Base-by-base conservation (phyloP, 1,139 yeast genomes). In the Blastobotrys petasosporus region DNA sequence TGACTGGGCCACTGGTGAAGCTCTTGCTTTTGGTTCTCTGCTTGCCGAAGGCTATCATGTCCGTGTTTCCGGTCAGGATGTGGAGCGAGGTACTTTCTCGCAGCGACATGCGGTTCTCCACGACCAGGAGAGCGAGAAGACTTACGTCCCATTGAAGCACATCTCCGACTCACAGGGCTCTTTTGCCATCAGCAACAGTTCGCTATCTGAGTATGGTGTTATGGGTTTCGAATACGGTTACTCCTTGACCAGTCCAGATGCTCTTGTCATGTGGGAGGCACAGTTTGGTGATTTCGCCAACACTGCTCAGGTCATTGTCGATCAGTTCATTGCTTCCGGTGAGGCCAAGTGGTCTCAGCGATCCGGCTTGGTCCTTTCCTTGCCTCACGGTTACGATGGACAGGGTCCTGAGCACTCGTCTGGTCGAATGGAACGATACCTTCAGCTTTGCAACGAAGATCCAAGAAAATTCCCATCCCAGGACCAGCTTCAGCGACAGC, bases 331-430 rank as follows among this genome's bases (percentile, higher is more conserved):
- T 64, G 87, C 97, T 41, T 88, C 92, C 65, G 98, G 95, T 67
- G 99, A 94, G 74, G 80, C 88, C 58, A 94, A 94, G 73, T 94
- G 99, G 99, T 85, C 86, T 67, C 98, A 94, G 77, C 85, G 99
- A 73, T 85, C 96, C 15, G 99, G 99, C 66, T 68, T 94, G 55
- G 95, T 92, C 42, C 73, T 94, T 60, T 86, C 97, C 4, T 78
- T 94, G 68, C 99, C 99, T 52, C 99, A 94, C 67, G 99, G 99
- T 73, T 94, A 90, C 67, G 99, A 94, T 69, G 99, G 99, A 58
- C 98, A 92, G 75, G 99, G 99, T 62, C 98, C 98, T 57, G 99
- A 94, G 74, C 99, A 94, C 72, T 92, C 98, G 32, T 86, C 96
- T 51, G 97, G 95, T 63, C 84, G 98, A 77, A 73, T 94, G 51